These are phyloP conservation scores for Harringtonia aguacate DNA, from an alignment of 2,329 filamentous ascomycete species.

Conservation along the genomic window DNA sequence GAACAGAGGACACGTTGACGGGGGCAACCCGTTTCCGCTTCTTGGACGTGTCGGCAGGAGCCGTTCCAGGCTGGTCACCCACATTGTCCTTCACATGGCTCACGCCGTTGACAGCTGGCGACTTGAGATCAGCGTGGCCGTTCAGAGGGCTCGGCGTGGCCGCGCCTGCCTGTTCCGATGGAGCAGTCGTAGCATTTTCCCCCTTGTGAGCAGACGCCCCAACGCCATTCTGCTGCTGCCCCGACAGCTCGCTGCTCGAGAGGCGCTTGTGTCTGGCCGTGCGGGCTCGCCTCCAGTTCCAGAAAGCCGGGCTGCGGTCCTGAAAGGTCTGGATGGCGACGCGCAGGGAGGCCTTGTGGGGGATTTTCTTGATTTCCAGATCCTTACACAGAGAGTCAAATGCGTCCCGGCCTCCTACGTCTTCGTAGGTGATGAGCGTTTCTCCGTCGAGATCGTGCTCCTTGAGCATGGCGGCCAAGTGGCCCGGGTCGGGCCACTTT, in stretches of 20 bases:
- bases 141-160: not conserved
- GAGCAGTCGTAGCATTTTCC: too few species aligned
- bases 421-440: conserved; percentile 45
- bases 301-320: conserved; percentile 38
- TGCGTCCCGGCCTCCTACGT: conserved; percentile 27
- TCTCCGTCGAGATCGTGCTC: conserved; percentile 57
- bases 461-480: conserved; percentile 43
- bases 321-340: conserved; percentile 48
- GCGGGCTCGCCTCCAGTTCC: conserved; percentile 16
- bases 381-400: conserved; percentile 39
- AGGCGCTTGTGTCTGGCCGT: not conserved
- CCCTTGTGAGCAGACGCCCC: too few species aligned
- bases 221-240: too few species aligned
- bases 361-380: conserved; percentile 45
- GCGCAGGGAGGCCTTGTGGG: conserved; percentile 46
- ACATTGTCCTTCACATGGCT: not conserved
- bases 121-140: not conserved
- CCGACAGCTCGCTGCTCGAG: too few species aligned
- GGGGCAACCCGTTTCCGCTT: conserved; percentile 21
- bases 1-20: conserved; percentile 8
- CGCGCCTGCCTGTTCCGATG: too few species aligned
- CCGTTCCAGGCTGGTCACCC: not conserved
- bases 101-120: not conserved
- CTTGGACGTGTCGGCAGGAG: not conserved
- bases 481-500: conserved; percentile 37